Base-by-base conservation (phyloP, 164 flowering plant species). In the Aristolochia californica region DNA sequence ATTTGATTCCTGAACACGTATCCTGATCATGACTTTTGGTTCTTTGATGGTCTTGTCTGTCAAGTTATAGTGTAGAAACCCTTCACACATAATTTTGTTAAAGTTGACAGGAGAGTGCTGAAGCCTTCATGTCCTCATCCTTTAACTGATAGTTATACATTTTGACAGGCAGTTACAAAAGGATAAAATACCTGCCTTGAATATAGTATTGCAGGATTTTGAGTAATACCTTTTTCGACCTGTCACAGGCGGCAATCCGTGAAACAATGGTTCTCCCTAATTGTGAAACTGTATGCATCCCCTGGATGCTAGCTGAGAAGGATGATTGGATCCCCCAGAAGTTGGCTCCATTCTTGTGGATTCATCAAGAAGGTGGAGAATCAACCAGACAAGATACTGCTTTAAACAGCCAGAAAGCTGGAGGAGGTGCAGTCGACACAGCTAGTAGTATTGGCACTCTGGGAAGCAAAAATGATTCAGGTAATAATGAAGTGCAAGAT, bases 251-350 rank as follows among this genome's bases (percentile, higher is more conserved):
- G 26, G 80, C 86, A 44, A 83, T 94, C 55, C 79, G 85, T 51
- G 96, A 94, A 47, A 78, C 83, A 22, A 18, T 94, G 62, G 99
- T 94, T 34, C 87, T 85, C 66, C 99, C 96, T 13, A 94, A 94
- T 62, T 83, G 83, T 73, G 96, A 90, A 67, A 69, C 79, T 61
- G 44, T 86, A 18, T 67, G 61, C 68, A 70, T 94, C 54, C 88
- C 99, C 16, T 90, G 83, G 84, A 94, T 94, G 99, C 52, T 83
- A 59, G 95, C 87, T 13, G 99, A 90, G 50, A 90, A 83, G 68
- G 83, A 88, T 68, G 99, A 94, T 63, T 94, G 97, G 99, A 74
- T 81, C 15, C 88, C 87, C 0, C 62, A 80, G n/a, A 68, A 74
- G 28, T 75, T 59, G 48, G 98, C 96, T 49, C 96, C 98, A 45